These are phyloP conservation scores for Sporothrix variecibatus DNA, from an alignment of 2,329 filamentous ascomycete genomes.

Conservation along the genomic window DNA sequence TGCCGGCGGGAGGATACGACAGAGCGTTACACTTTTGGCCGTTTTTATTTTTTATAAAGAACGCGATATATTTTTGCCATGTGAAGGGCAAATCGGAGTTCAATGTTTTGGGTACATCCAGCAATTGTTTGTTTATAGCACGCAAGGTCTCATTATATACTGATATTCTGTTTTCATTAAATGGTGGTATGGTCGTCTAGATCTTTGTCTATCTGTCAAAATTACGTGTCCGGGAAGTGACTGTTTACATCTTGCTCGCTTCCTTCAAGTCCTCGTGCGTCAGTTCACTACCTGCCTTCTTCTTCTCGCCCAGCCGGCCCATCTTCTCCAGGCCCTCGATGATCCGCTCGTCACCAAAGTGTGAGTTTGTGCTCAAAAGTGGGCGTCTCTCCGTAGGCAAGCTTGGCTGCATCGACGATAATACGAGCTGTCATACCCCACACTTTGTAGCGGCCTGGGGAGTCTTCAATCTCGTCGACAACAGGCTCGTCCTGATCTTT, in stretches of 20 bases:
- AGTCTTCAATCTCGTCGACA: constrained; percentile 39
- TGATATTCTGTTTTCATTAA: constrained; percentile 35
- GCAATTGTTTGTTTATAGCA: not conserved
- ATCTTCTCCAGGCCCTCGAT: constrained; percentile 50
- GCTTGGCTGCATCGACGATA: constrained; percentile 79
- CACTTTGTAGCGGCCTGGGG: constrained; percentile 69
- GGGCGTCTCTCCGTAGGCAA: constrained; percentile 80
- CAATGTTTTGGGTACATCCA: not conserved
- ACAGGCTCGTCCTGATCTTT: constrained; percentile 32
- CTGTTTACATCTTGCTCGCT: constrained; percentile 44
- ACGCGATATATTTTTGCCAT: not conserved
- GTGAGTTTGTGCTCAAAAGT: constrained; percentile 72
- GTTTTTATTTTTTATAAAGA: not conserved
- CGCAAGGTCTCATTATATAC: constrained; percentile 28
- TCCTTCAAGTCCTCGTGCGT: constrained; percentile 41
- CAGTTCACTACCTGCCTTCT: constrained; percentile 39
- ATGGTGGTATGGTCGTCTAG: not conserved
- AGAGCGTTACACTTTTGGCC: not conserved
- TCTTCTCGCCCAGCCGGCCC: constrained; percentile 51
- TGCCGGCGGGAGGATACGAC: not conserved
- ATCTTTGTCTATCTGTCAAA: not conserved
- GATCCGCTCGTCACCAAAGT: constrained; percentile 56
- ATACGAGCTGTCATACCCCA: constrained; percentile 96
- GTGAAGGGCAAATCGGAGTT: not conserved
- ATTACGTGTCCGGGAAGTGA: constrained; percentile 23